A percentile compares a stretch with the other conserved stretches of the same genome.
These are phyloP conservation scores for Cladorrhinum sp. DNA, from an alignment of 2,329 filamentous ascomycete species.

Conservation along the genomic window DNA sequence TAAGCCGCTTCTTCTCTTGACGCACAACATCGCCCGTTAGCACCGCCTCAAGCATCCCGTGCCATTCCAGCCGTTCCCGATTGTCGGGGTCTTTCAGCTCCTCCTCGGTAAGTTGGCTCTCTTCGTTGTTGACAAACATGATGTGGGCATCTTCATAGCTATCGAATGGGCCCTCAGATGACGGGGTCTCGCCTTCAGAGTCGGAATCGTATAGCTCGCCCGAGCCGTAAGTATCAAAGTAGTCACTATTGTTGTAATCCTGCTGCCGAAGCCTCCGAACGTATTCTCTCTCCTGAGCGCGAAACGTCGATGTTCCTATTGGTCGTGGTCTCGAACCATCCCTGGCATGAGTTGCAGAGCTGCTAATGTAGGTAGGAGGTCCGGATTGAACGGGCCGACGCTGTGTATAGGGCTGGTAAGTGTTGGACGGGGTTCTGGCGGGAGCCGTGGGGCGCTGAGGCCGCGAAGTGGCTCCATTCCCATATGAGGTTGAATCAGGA, in stretches of 20 bases:
- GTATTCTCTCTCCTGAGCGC: slow-evolving; percentile 90
- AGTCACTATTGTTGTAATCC: slow-evolving; percentile 52
- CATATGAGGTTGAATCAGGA: slow-evolving; percentile 29
- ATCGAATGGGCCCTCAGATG: slow-evolving; percentile 78
- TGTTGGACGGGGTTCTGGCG: slow-evolving; percentile 71
- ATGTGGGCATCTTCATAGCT: slow-evolving; percentile 90
- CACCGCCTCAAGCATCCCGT: slow-evolving; percentile 94
- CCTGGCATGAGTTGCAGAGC: slow-evolving; percentile 41
- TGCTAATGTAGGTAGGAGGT: slow-evolving; percentile 40
- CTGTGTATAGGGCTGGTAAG: slow-evolving; percentile 69
- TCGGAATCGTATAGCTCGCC: slow-evolving; percentile 69
- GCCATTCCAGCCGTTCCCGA: slow-evolving; percentile 91
- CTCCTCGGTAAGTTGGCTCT: slow-evolving; percentile 82
- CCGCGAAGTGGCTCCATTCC: slow-evolving; percentile 39
- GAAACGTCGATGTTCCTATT: slow-evolving; percentile 48
- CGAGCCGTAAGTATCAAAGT: slow-evolving; percentile 70
- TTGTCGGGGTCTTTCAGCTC: slow-evolving; percentile 86
- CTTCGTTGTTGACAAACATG: slow-evolving; percentile 88
- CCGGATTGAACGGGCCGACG: slow-evolving; percentile 43
- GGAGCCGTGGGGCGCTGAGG: slow-evolving; percentile 67
- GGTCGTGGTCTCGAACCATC: slow-evolving; percentile 53
- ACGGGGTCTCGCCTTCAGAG: slow-evolving; percentile 85
- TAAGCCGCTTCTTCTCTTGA: slow-evolving; percentile 94
- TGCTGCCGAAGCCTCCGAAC: slow-evolving; percentile 87
- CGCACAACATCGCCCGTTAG: slow-evolving; percentile 94